Percentiles rank a stretch among this genome's conserved stretches.
These are phyloP conservation scores for Gillenia trifoliata DNA, from an alignment of 306 rosid genomes.

Conservation along the genomic window DNA sequence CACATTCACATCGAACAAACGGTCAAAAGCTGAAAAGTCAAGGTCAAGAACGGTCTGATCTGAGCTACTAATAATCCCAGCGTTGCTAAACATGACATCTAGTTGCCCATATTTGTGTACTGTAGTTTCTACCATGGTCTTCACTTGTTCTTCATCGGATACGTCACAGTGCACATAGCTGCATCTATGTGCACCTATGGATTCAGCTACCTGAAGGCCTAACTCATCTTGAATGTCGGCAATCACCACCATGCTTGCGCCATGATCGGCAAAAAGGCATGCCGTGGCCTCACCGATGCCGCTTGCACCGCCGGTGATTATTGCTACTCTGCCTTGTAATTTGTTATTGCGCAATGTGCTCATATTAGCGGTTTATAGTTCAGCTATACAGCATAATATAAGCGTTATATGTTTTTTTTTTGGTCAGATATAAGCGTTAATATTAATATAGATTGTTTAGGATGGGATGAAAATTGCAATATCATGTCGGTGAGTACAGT, in stretches of 20 bases:
- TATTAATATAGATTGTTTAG: no score
- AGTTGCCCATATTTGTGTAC: conserved; percentile 28
- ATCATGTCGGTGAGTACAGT: no score
- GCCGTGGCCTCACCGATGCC: conserved; percentile 55
- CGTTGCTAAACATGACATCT: conserved; percentile 62
- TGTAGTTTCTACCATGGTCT: conserved; percentile 23
- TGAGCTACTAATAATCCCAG: conserved; percentile 19
- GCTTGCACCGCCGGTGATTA: conserved; percentile 52
- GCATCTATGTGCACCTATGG: conserved; percentile 37
- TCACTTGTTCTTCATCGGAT: conserved; percentile 33
- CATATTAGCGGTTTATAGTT: neutral
- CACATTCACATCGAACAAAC: conserved; percentile 20
- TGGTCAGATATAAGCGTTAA: no score
- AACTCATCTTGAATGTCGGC: conserved; percentile 48
- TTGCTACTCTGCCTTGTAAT: conserved; percentile 44
- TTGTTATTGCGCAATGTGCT: neutral
- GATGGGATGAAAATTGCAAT: no score
- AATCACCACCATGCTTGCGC: conserved; percentile 36
- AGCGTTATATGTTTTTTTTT: no score
- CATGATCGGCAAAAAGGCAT: conserved; percentile 30
- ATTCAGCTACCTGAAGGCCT: conserved; percentile 33
- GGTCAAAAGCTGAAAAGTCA: conserved; percentile 27
- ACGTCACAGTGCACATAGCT: conserved; percentile 43
- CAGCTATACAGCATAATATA: neutral
- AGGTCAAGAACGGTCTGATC: conserved; percentile 35